Base-by-base conservation (phyloP, 1,284 basidiomycete genomes). In the Phellopilus nigrolimitatus region DNA sequence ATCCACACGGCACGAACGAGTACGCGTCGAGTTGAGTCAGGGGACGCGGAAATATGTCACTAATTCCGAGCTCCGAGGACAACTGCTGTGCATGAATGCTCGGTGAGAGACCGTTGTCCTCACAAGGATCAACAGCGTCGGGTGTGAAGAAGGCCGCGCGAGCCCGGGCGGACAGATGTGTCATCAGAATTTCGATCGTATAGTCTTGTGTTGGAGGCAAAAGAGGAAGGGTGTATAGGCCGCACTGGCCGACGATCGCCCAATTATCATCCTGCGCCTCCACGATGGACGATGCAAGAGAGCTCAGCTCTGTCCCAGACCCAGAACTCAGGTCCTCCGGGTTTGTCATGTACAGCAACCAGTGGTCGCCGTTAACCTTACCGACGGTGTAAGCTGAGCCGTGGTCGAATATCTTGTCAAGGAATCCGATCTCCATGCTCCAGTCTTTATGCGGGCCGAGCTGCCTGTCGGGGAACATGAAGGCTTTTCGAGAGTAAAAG, bases 401-500 rank as follows among this genome's bases (percentile, higher is more conserved):
- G 59, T 84, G 79, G 47, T 74, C 70, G 68, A 99, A 98, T 59
- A 94, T 84, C 56, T 80, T 80, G 66, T 99, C 95, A 47, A 99
- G 78, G 64, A 87, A 97, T 53, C 84, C 79, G 57, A 98, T 90
- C 71, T 99, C 97, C 55, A 91, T 80, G 59, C 83, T 82, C 97
- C 97, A 99, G 66, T 95, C 91, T 56, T 84, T 79, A 71, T 99
- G 97, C 24, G 95, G 95, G 2, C 94, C 95, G 37, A 77, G 75
- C 66, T 99, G 97, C 40, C 90, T 83, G 67, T 99, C 97, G 13
- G 97, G 97, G 69, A 99, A 99, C 90, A 99, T 98, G 80, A 99
- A 99, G 8, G 89, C 88, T 72, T 99, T 99, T 62, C 95, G 86
- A 44, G 93, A 97, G 74, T 99, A 99, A 75, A 99, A 99, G 69